Base-by-base conservation (phyloP, 495 filamentous ascomycete genomes). In the Penicillium bovifimosum region DNA sequence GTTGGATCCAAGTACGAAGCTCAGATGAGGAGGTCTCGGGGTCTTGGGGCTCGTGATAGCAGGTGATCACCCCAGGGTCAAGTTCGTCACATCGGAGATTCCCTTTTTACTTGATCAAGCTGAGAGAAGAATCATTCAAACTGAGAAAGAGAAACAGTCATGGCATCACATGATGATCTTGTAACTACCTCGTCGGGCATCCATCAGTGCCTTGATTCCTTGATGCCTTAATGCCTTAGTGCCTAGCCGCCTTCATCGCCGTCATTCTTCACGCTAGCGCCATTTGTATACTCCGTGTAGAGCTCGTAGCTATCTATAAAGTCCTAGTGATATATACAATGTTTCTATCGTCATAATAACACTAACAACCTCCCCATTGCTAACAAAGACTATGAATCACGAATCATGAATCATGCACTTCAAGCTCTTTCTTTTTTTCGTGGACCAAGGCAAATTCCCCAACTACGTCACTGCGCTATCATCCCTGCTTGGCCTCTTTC, bases 381-480 rank as follows among this genome's bases (percentile, higher is more conserved):
- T n/a, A 36, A 36, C n/a, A 36, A 16, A 16, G 13, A 36, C 34
- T 16, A 36, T 16, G 14, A n/a, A 43, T 43, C 20, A 24, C 20
- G 41, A 47, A 39, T 58, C 46, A 65, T 65, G 62, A 62, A 63
- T 65, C 62, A 65, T 65, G 60, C 60, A 65, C 43, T 57, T 34
- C 24, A 18, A 27, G n/a, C n/a, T n/a, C n/a, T n/a, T 43, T 50
- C 51, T 49, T 44, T 24, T 24, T 24, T 24, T 4, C 2, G 4
- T 24, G 20, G 20, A 24, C 20, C 50, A 47, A 56, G 57, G 52
- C 46, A 65, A 56, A 63, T 53, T 56, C 52, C 63, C 59, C 54
- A 57, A 66, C 59, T 74, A 75, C 70, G 72, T 75, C 72, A 75
- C 68, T 67, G 53, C 59, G 46, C 49, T 59, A 71, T 73, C 70